phyloP scores from a whole-genome alignment of 2,329 filamentous ascomycete species.

The Pseudovirgaria hyperparasitica region DNA sequence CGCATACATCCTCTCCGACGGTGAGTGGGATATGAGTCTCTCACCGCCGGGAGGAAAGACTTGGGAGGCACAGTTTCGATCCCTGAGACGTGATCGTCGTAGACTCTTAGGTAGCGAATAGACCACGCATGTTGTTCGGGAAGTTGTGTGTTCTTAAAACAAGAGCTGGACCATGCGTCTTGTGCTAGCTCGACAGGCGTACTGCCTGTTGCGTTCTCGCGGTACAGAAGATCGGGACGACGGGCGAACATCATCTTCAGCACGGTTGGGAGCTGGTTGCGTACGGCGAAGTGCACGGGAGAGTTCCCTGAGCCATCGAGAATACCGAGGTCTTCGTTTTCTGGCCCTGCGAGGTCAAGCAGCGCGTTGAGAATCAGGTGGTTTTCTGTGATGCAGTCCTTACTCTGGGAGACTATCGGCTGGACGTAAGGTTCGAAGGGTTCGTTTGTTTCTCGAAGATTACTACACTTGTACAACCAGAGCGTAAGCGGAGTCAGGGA shows the following conservation, averaged over 20 bases:
- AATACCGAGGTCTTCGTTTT: constrained; percentile 39
- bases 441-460: too few species aligned
- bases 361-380: constrained; percentile 9
- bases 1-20: constrained; percentile 19
- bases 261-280: constrained; percentile 23
- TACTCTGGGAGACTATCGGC: neutral
- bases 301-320: constrained; percentile 55
- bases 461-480: constrained; percentile 8
- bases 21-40: too few species aligned
- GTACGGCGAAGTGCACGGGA: constrained; percentile 46
- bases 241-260: constrained; percentile 38
- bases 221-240: constrained; percentile 47
- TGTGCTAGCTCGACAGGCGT: constrained; percentile 58
- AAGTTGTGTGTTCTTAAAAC: constrained; percentile 11
- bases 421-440: too few species aligned
- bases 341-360: constrained; percentile 18
- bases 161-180: constrained; percentile 35
- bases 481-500: constrained; percentile 52
- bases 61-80: constrained; percentile 6
- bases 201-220: constrained; percentile 64
- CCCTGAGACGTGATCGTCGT: too few species aligned
- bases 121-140: neutral
- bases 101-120: too few species aligned
- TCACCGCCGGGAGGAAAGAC: constrained; percentile 11
- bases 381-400: neutral